These are phyloP conservation scores for Saitozyma sp. DNA, from an alignment of 768 basidiomycete genomes.

Conservation along the genomic window DNA sequence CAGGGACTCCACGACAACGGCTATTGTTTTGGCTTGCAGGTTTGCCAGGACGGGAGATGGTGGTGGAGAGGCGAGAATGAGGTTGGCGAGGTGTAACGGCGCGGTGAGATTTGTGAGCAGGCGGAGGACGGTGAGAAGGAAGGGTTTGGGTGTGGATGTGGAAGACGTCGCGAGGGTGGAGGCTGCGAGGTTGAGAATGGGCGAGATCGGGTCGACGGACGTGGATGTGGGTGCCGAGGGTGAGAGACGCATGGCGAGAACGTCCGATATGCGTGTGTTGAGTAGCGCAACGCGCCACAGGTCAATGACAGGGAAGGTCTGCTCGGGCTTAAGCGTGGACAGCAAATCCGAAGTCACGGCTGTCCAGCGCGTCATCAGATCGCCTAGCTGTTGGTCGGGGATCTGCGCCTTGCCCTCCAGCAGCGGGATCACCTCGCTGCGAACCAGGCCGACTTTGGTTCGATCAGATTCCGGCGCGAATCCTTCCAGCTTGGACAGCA, in stretches of 20 bases:
- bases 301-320: slow-evolving; percentile 44
- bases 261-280: slow-evolving; percentile 17
- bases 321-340: slow-evolving; percentile 26
- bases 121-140: slow-evolving; percentile 50
- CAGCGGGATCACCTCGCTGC: slow-evolving; percentile 25
- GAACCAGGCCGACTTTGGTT: slow-evolving; percentile 9
- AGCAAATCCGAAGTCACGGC: slow-evolving; percentile 12
- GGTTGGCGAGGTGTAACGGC: slow-evolving; percentile 29
- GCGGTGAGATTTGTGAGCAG: slow-evolving; percentile 50
- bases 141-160: slow-evolving; percentile 35
- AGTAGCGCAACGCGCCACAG: slow-evolving; percentile 37
- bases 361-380: slow-evolving; percentile 18
- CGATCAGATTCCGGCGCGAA: slow-evolving; percentile 11
- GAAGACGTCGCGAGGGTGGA: slow-evolving; percentile 12
- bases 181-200: slow-evolving; percentile 26
- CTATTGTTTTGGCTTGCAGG: slow-evolving; percentile 55
- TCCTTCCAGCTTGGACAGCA: slow-evolving; percentile 35
- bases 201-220: slow-evolving; percentile 19
- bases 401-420: slow-evolving; percentile 23
- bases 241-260: slow-evolving; percentile 21
- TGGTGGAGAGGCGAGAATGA: slow-evolving; percentile 22
- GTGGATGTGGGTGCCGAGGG: slow-evolving; percentile 7
- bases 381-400: slow-evolving; percentile 13
- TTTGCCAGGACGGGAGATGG: slow-evolving; percentile 3
- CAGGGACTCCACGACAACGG: slow-evolving; percentile 66